Evolutionary conservation across 1,139 yeast species (phyloP).

Genomic region (Suhomyces bokatorum): DNA sequence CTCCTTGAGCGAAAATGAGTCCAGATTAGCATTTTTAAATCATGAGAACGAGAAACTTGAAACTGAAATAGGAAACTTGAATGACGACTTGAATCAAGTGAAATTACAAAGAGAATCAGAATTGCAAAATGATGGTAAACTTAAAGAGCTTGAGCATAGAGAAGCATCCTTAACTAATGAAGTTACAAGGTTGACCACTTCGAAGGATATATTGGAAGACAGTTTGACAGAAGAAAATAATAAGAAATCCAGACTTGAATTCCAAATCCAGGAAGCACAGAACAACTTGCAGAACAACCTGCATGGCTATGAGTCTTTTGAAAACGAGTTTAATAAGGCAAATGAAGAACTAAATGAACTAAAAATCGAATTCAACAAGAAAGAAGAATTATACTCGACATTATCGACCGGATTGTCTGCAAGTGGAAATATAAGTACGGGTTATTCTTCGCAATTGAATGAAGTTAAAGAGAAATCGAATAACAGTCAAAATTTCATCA

Average conservation of each 20-base stretch:
- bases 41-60: conserved; percentile 44
- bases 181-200: conserved; percentile 66
- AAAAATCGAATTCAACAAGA: conserved; percentile 54
- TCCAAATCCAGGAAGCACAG: conserved; percentile 20
- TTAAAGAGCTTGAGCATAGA: conserved; percentile 58
- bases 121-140: conserved; percentile 58
- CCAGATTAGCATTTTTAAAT: conserved; percentile 37
- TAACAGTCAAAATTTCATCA: conserved; percentile 55
- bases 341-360: conserved; percentile 44
- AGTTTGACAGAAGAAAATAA: conserved; percentile 51
- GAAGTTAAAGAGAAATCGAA: conserved; percentile 61
- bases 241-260: conserved; percentile 19
- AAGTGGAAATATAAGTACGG: conserved; percentile 68
- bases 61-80: conserved; percentile 59
- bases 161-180: conserved; percentile 66
- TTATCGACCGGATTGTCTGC: conserved; percentile 90
- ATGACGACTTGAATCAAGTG: conserved; percentile 60
- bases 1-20: conserved; percentile 36
- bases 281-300: conserved; percentile 30
- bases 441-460: conserved; percentile 71
- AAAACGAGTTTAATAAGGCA: conserved; percentile 42
- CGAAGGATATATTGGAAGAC: conserved; percentile 57
- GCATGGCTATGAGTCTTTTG: conserved; percentile 29
- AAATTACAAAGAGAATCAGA: conserved; percentile 59
- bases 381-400: conserved; percentile 80